Base-by-base conservation (phyloP, 208 protist genomes). In the Trypanosoma melophagium region DNA sequence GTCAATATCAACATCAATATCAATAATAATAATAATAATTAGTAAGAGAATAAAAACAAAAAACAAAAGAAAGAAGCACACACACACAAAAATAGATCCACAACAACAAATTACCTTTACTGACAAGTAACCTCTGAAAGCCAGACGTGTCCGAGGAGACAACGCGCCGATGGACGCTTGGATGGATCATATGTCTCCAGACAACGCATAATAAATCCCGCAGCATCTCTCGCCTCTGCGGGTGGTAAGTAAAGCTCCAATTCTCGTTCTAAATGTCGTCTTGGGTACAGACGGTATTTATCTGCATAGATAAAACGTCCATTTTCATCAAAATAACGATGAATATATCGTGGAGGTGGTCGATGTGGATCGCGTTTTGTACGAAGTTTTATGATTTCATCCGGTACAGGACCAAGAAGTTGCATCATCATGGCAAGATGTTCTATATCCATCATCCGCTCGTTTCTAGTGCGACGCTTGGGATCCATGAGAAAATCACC, bases 401-500 rank as follows among this genome's bases (percentile, higher is more conserved):
- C 14, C 3, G 89, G 85, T 8, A 92, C 67, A 31, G 80, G 81
- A 1, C 89, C 89, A 38, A 94, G 59, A 5, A 94, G 69, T 77
- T 92, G 85, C 83, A 92, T 90, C 65, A 96, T 91, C 80, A 96
- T 90, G 16, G 82, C 81, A 16, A 90, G 62, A 53, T 92, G 86
- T 62, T 92, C 86, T 16, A 89, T 69, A 45, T 90, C 80, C 71
- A 92, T 88, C 60, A 84, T 67, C 2, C 87, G 80, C 58, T 82
- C 77, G 22, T 78, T 66, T 31, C 65, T 76, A 21, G 78, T 80
- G 44, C 63, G 77, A 45, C 71, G 81, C 74, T 95, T 93, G 17
- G 93, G 93, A 59, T 95, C 85, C 73, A 96, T 87, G 16, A 97
- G 76, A 50, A 95, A 88, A 7, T 92, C 79, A 21, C 90, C 90